Evolutionary conservation across 2,329 filamentous ascomycete genomes (phyloP), one percentile per base, ranked within the genome.

Genomic region (Blastomyces emzantsi): DNA sequence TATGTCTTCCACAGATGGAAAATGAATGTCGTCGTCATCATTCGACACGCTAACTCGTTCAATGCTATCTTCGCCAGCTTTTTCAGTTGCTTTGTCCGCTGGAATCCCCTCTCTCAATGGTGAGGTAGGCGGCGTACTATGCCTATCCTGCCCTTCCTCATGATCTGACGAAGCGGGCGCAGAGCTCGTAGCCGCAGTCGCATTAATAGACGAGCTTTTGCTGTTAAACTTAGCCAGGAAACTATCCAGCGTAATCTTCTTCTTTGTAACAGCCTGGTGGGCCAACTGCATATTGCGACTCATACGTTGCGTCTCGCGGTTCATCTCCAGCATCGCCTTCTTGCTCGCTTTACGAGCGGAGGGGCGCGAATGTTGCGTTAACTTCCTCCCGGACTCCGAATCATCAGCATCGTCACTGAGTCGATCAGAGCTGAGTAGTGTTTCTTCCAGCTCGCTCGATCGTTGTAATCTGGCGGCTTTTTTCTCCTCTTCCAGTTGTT

Each of bases 311-410:
- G 93, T 97, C 76, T 99, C 94, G 64, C 91, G 85, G 70, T 89
- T 89, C 88, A 99, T 97, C 69, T 97, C 93, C 73, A 97, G 90
- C 52, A 97, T 74, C 0, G 94, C 94, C 77, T 92, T 97, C 78
- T 93, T 97, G 79, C 92, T 93, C 0, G 94, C 92, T 73, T 94
- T 96, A 15, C 94, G 85, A 1, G 74, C 67, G 11, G 85, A 83
- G 5, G 91, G 87, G 3, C 88, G 85, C 33, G 83, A 81, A 49
- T 83, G 79, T 71, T 92, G 89, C 0, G 88, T 90, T 55, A 94
- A 78, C 66, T 80, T 85, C 54, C 80, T 81, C n/a, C 82, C 87
- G 33, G 86, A 85, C 43, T 85, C 86, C 64, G 81, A 76, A 25
- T 77, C 79, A n/a, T 78, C 60, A 13, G 55, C 61, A 2, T 54